phyloP scores from a whole-genome alignment of 2,329 filamentous ascomycete species.

The Colletotrichum abscissum region DNA sequence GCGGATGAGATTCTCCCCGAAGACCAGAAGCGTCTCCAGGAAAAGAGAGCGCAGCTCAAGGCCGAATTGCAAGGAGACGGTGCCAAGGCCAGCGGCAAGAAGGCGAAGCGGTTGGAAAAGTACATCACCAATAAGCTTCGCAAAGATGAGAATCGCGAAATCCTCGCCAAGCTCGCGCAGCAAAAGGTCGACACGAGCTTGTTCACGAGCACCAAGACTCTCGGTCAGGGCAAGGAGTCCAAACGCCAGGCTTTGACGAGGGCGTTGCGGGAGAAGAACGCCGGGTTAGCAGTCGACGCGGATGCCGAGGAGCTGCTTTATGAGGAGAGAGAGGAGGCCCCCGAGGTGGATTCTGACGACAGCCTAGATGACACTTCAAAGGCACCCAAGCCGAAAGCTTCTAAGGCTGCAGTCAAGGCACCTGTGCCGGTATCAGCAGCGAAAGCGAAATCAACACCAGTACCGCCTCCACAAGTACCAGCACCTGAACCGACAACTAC shows the following conservation, averaged over 20 bases:
- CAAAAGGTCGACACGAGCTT: slow-evolving; percentile 85
- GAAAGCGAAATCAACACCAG: slow-evolving; percentile 7
- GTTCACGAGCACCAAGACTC: slow-evolving; percentile 79
- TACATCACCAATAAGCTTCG: slow-evolving; percentile 89
- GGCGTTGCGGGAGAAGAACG: slow-evolving; percentile 72
- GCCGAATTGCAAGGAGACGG: slow-evolving; percentile 63
- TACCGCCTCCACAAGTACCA: slow-evolving; percentile 26
- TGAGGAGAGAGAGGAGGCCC: slow-evolving; percentile 46
- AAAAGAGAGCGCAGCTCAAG: slow-evolving; percentile 66
- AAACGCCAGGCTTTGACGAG: slow-evolving; percentile 76
- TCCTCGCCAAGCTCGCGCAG: slow-evolving; percentile 85
- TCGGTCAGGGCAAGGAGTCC: slow-evolving; percentile 79
- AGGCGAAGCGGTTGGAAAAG: slow-evolving; percentile 75
- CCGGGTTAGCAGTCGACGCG: slow-evolving; percentile 68
- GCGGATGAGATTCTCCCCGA: slow-evolving; percentile 61
- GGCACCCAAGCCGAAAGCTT: slow-evolving; percentile 6
- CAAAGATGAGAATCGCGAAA: slow-evolving; percentile 89
- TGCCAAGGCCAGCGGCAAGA: slow-evolving; percentile 70
- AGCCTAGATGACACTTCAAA: slow-evolving; percentile 40
- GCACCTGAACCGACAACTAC: background rate
- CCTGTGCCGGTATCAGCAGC: background rate
- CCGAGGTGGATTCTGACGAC: slow-evolving; percentile 45
- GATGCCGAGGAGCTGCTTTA: slow-evolving; percentile 68
- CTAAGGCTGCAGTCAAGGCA: background rate
- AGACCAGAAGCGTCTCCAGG: slow-evolving; percentile 59